Evolutionary conservation across 2,329 filamentous ascomycete genomes (phyloP), one percentile per base, ranked within the genome.

Genomic region (Colletotrichum liaoningense): DNA sequence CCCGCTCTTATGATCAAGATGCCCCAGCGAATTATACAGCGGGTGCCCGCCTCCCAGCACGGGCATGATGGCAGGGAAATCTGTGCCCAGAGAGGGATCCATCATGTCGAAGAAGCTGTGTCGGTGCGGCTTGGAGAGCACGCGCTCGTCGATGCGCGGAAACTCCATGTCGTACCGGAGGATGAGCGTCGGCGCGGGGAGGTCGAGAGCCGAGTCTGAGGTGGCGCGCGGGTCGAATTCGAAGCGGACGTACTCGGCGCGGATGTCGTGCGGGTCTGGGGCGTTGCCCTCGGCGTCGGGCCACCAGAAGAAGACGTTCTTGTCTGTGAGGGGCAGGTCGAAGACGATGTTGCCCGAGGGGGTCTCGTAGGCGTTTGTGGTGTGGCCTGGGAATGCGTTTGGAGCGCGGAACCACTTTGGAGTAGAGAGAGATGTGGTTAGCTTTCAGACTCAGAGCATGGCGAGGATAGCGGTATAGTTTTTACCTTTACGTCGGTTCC

Each of bases 241-340:
- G 59, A 69, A 69, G 55, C 70, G 59, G 4, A 73, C 66, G 66
- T 73, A 73, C 3, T 80, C 75, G 22, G 77, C 77, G 12, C 67
- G 65, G 63, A 82, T 78, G 4, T 71, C 64, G 38, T 72, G 72
- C 28, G 82, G 81, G 9, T 78, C 75, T 0, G 83, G 81, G 0
- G 81, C 78, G 62, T 80, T 80, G 0, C 81, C 83, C 3, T 82
- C 28, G 2, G 76, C 77, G 67, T 84, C 82, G 9, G 83, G 82
- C 81, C 79, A 85, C 81, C 82, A 85, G 77, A 82, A 84, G 74
- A 86, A 86, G 4, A 83, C 81, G 63, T 85, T 85, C 55, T 80
- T 77, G 54, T 84, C 77, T n/a, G 77, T 80, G 1, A 84, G 68
- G 8, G 80, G 78, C 1, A 85, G 75, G 63, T 85, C 83, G 33